phyloP scores from a whole-genome alignment of 2,329 filamentous ascomycete genomes.

The Beauveria brongniartii region DNA sequence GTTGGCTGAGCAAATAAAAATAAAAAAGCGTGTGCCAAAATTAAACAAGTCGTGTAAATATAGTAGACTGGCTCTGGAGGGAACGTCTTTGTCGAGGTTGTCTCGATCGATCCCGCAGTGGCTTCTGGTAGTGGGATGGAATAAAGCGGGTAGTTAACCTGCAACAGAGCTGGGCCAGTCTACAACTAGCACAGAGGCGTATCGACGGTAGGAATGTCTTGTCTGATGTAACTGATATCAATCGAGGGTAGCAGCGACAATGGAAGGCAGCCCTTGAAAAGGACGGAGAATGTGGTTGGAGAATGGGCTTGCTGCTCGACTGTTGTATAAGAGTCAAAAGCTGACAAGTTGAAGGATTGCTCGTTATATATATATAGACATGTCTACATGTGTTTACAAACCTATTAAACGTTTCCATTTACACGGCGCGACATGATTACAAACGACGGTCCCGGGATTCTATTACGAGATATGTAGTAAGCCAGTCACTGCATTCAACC shows the following conservation, averaged over 20 bases:
- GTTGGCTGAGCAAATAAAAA: neutral
- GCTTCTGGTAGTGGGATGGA: conserved; percentile 1
- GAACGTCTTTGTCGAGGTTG: neutral
- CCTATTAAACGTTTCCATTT: neutral
- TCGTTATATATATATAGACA: neutral
- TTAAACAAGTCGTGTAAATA: neutral
- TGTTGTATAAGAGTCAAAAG: neutral
- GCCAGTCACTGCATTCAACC: neutral
- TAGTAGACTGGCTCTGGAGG: neutral
- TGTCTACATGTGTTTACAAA: neutral
- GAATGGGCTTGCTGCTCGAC: neutral
- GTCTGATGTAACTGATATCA: neutral
- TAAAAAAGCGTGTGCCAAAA: neutral
- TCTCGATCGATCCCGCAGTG: conserved; percentile 9
- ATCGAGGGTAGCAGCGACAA: neutral
- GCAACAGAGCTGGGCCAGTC: neutral
- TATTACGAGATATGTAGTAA: conserved; percentile 6
- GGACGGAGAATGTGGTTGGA: neutral
- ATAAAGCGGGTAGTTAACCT: neutral
- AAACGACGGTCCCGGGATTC: neutral
- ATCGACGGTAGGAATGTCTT: neutral
- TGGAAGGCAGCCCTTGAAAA: neutral
- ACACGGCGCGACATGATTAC: neutral
- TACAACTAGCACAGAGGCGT: neutral
- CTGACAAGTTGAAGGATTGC: neutral